Evolutionary conservation across 108 stramenopile species (phyloP), one percentile per base, ranked within the genome.

Genomic region (Cyclostephanos tholiformis): DNA sequence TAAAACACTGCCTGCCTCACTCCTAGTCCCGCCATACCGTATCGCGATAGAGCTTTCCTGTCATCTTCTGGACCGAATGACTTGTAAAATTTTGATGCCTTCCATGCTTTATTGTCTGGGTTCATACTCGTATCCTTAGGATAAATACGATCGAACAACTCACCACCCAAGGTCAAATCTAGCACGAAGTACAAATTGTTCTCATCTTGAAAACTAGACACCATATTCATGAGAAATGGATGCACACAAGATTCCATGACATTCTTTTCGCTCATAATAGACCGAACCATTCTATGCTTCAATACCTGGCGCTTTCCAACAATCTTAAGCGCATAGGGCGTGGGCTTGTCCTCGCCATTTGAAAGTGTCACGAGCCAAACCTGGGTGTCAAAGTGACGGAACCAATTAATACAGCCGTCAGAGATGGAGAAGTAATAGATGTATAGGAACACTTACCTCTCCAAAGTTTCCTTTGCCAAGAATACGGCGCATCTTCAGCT

Each of bases 111-210:
- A 25, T 58, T 77, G 41, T 64, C 41, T 72, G 4, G 4, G 1
- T 25, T n/a, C n/a, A n/a, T 1, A 12, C 78, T 77, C 27, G 69
- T 64, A n/a, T 57, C 75, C 26, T 61, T 39, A 5, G 76, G 59
- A 58, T 86, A 83, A 13, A 93, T 64, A 65, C 87, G 46, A 25
- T 79, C 78, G 62, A 86, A 87, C 19, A 93, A 76, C 65, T 93
- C 88, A 51, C 91, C 91, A 3, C 91, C 91, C 49, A 71, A 80
- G 8, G 87, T 29, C 38, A 88, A 73, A 65, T 87, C 85, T 26
- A 86, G 73, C 4, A 92, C 46, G 69, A 92, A 81, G 75, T 89
- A 91, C 23, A 91, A 62, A 41, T 82, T 72, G 48, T 75, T 38
- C 20, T 66, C 41, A 78, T 92, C 91, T 67, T 92, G 88, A 51